These are phyloP conservation scores for Amanita exitialis DNA, from an alignment of 768 basidiomycete species.

Conservation along the genomic window DNA sequence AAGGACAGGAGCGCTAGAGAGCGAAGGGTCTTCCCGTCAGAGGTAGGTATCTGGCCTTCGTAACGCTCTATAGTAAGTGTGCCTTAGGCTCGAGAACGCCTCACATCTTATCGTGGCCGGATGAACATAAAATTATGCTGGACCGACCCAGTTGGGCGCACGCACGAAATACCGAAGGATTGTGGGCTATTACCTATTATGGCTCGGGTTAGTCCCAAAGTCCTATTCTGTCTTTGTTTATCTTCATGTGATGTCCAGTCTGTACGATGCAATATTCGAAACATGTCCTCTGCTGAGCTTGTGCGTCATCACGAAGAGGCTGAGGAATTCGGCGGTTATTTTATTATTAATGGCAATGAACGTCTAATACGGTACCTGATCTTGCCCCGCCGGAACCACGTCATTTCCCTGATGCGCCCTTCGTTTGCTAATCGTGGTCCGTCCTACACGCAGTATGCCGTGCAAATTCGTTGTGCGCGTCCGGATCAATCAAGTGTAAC, in stretches of 20 bases:
- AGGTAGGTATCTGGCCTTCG: conserved; percentile 37
- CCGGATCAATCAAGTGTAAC: conserved; percentile 89
- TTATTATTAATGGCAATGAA: conserved; percentile 98
- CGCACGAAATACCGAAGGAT: conserved; percentile 66
- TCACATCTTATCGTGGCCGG: conserved; percentile 85
- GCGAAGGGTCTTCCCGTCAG: conserved; percentile 76
- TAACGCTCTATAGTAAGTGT: not conserved
- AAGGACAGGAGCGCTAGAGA: conserved; percentile 68
- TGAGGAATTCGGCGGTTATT: conserved; percentile 98
- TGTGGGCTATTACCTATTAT: conserved; percentile 94
- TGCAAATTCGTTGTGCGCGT: conserved; percentile 92
- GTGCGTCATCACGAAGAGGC: conserved; percentile 91
- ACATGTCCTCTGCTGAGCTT: conserved; percentile 76
- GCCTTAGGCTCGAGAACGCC: conserved; percentile 78
- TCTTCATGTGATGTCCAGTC: conserved; percentile 41
- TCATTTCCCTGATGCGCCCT: conserved; percentile 84
- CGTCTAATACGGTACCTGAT: conserved; percentile 97
- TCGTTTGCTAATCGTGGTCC: conserved; percentile 90
- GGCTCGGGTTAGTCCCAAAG: conserved; percentile 66
- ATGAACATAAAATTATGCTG: conserved; percentile 85
- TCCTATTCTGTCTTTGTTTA: not conserved
- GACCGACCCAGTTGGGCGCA: conserved; percentile 64
- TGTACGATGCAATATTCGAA: conserved; percentile 83
- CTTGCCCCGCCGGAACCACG: conserved; percentile 91
- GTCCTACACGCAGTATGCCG: conserved; percentile 89